Evolutionary conservation across 371 early-diverging fungal species (phyloP).

Genomic region (Mortierella sp.): DNA sequence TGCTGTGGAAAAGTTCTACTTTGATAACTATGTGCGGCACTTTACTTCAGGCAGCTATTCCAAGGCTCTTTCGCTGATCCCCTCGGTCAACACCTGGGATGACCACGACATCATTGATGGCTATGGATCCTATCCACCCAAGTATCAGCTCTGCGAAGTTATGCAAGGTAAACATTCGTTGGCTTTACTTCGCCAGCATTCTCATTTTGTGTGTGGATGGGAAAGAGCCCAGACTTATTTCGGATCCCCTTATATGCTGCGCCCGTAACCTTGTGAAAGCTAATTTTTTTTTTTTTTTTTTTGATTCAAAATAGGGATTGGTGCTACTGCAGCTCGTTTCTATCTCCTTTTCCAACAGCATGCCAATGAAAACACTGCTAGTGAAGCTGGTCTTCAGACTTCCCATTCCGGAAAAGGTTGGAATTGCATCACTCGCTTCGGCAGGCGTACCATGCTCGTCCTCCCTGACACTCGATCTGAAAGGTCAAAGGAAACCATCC

Average conservation of each 20-base stretch:
- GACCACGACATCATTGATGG: constrained; percentile 90
- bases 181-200: background rate
- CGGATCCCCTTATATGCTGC: background rate
- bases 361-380: constrained; percentile 70
- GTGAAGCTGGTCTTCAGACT: constrained; percentile 65
- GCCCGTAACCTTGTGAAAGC: background rate
- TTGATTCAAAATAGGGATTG: constrained; percentile 58
- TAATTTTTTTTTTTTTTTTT: background rate
- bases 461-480: constrained; percentile 87
- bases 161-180: constrained; percentile 61
- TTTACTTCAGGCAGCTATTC: constrained; percentile 76
- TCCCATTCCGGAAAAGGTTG: constrained; percentile 64
- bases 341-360: constrained; percentile 91
- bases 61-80: constrained; percentile 78
- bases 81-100: constrained; percentile 83
- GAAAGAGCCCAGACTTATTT: constrained; percentile 10
- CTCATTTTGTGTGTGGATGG: background rate
- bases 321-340: constrained; percentile 77
- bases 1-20: constrained; percentile 78
- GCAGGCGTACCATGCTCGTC: constrained; percentile 78
- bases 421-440: constrained; percentile 67
- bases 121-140: constrained; percentile 86
- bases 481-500: constrained; percentile 75
- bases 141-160: constrained; percentile 74
- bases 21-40: constrained; percentile 77